Conservation (phyloP, 1,139 yeast species). For the Eremothecium gossypii region DNA sequence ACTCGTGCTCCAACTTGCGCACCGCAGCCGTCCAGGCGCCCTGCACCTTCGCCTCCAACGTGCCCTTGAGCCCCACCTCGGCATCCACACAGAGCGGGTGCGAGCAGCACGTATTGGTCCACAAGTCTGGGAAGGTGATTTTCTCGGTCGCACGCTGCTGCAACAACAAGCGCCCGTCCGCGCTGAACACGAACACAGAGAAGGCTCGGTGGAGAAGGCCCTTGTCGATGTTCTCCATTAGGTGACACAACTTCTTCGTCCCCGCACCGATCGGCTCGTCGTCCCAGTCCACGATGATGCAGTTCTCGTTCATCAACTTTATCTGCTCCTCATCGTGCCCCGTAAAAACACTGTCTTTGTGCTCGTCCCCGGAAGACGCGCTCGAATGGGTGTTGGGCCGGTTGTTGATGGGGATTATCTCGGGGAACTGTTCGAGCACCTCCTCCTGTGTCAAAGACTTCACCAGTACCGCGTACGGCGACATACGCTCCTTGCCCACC, state of each 20-base stretch:
- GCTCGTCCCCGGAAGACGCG: constrained; percentile 16
- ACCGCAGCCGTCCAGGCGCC: constrained; percentile 89
- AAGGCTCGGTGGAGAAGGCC: constrained; percentile 94
- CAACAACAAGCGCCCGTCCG: constrained; percentile 62
- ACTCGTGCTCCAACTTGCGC: constrained; percentile 84
- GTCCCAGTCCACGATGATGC: constrained; percentile 83
- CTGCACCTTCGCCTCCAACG: constrained; percentile 48
- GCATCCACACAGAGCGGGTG: constrained; percentile 82
- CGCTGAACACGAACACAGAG: constrained; percentile 83
- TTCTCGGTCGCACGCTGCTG: constrained; percentile 95
- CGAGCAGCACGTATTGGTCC: constrained; percentile 99
- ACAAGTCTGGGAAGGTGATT: constrained; percentile 89
- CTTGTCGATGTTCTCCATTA: constrained; percentile 74
- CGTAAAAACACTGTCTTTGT: constrained; percentile 38
- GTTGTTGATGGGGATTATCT: constrained; percentile 39
- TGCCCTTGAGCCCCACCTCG: constrained; percentile 55
- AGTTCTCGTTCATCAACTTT: constrained; percentile 89
- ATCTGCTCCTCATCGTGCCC: constrained; percentile 96
- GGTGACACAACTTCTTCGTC: constrained; percentile 84
- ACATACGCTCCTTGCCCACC: constrained; percentile 6
- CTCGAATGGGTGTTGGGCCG: constrained; percentile 30
- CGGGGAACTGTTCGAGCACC: constrained; percentile 53
- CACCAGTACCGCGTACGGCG: constrained; percentile 44
- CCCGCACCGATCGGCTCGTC: constrained; percentile 90
- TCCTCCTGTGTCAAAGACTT: constrained; percentile 39